Evolutionary conservation across 2,329 filamentous ascomycete species (phyloP), one percentile per base, ranked within the genome.

Genomic region (Cyclaneusma minus): DNA sequence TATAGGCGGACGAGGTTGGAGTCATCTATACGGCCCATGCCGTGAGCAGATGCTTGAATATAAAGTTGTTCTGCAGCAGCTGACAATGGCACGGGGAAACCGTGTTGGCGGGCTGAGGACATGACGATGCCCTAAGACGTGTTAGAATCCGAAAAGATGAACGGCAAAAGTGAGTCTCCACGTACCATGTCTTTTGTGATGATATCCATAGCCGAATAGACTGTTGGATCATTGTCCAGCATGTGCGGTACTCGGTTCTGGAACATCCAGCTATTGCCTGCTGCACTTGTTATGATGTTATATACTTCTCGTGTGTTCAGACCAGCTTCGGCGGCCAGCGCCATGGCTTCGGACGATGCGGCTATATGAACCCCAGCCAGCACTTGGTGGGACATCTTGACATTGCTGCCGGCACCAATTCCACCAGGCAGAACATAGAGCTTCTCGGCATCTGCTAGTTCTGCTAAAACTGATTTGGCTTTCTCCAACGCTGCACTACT

Each of bases 301-400:
- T 46, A 50, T 1, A 45, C 40, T 43, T n/a, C 41, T 12, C 38
- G 40, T 0, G 50, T 49, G 25, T 70, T 58, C 10, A 75, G 49
- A 0, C 68, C 68, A 3, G 72, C 42, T 12, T 60, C 56, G 17
- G 54, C 55, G 2, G 68, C 69, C 22, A 76, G 60, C 0, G 67
- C 70, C 52, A 74, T 57, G 4, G 60, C 64, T 40, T 77, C 71
- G 40, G 61, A 64, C 3, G 62, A 58, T 2, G 64, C 60, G 1
- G 71, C 55, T 38, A 77, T 74, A 35, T 75, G 68, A 36, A 68
- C 66, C 3, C 64, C 69, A 0, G 69, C 69, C 17, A 75, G 43
- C 25, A 79, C 57, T 47, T 78, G 58, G 52, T 77, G 71, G 29
- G 65, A 50, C 58, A 71, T 61, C 51, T 78, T 68, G 56, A 73